phyloP scores from a whole-genome alignment of 2,329 filamentous ascomycete genomes.

The Penicillium sp. region DNA sequence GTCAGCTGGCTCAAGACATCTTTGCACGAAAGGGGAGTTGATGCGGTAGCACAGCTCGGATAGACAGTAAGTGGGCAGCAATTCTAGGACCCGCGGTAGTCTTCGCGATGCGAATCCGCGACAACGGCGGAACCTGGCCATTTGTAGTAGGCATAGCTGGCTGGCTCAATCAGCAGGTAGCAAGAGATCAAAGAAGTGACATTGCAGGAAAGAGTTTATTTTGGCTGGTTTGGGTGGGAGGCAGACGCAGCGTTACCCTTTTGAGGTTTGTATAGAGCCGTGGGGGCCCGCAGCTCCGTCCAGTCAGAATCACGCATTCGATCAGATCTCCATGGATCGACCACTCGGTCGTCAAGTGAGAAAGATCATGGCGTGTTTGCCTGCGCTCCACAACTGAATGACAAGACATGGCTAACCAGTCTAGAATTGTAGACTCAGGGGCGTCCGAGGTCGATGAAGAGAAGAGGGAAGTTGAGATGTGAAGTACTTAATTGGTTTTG shows the following conservation, averaged over 20 bases:
- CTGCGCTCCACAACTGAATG: neutral
- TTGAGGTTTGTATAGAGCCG: constrained; percentile 33
- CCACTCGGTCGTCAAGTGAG: neutral
- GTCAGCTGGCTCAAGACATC: constrained; percentile 17
- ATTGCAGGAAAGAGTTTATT: neutral
- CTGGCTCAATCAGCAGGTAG: neutral
- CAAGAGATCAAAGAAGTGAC: constrained; percentile 3
- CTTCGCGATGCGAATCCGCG: neutral
- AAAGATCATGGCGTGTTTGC: neutral
- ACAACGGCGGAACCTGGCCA: constrained; percentile 19
- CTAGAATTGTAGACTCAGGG: neutral
- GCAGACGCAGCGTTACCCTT: constrained; percentile 15
- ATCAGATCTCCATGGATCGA: constrained; percentile 5
- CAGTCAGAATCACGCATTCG: neutral
- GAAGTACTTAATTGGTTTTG: neutral
- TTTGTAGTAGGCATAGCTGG: constrained; percentile 17
- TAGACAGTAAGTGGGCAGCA: neutral
- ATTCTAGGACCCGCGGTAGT: neutral
- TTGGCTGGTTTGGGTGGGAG: neutral
- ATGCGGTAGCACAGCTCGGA: neutral
- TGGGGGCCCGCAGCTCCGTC: neutral
- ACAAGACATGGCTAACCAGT: neutral
- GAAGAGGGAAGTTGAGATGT: neutral
- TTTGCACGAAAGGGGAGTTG: neutral
- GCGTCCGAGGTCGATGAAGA: neutral